Evolutionary conservation across 2,329 filamentous ascomycete species (phyloP).

Genomic region (Aspergillus transmontanensis): DNA sequence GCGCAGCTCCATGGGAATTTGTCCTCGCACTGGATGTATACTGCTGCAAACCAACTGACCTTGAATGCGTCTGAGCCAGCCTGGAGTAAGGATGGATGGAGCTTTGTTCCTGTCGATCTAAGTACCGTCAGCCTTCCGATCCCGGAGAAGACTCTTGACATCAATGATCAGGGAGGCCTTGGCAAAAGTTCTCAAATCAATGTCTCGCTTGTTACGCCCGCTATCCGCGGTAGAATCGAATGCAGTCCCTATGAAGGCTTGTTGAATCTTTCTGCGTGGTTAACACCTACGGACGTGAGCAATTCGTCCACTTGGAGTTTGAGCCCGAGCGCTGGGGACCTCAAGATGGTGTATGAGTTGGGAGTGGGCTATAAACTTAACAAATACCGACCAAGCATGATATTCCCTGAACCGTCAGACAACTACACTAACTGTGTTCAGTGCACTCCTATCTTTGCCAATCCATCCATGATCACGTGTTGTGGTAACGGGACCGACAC

Average conservation of each 20-base stretch:
- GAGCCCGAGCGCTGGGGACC: background rate
- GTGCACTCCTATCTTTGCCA: conserved; percentile 4
- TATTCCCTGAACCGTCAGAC: conserved; percentile 1
- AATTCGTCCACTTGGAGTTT: background rate
- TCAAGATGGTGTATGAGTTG: background rate
- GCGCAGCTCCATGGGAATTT: background rate
- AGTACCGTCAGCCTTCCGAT: background rate
- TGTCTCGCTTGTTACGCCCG: background rate
- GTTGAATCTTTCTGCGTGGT: background rate
- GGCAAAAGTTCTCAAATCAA: background rate
- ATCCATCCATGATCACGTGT: background rate
- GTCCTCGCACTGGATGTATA: conserved; percentile 2
- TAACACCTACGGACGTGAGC: background rate
- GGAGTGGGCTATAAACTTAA: background rate
- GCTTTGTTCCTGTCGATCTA: conserved; percentile 2
- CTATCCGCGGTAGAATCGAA: background rate
- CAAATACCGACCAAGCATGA: background rate
- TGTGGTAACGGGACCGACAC: conserved; percentile 1
- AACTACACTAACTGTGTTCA: background rate
- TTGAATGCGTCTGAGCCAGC: conserved; percentile 4
- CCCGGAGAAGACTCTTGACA: background rate
- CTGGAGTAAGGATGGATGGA: conserved; percentile 8
- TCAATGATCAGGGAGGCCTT: background rate
- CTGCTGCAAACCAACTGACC: conserved; percentile 2
- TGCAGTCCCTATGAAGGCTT: conserved; percentile 1